Base-by-base conservation (phyloP, 345 rosid species). In the Microthlaspi erraticum region DNA sequence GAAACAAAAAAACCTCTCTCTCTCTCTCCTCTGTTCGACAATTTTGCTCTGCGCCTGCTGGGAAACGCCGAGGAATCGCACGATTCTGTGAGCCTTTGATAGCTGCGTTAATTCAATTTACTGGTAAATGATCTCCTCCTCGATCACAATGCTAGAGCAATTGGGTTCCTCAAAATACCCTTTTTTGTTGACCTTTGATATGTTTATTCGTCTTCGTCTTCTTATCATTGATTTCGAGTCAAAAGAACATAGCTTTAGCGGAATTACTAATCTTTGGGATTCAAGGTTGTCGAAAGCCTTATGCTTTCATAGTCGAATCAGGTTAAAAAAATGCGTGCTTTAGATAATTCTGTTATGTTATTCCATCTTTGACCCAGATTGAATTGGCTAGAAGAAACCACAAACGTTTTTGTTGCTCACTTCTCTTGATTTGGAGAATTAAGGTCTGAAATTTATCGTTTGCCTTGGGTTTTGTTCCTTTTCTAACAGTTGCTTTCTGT, bases 311-410 rank as follows among this genome's bases (percentile, higher is more conserved):
- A 14, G 17, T 56, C 20, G 19, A 52, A 31, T 60, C 51, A 1
- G 39, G 33, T 48, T 10, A 10, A 10, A 8, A 64, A 33, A 16
- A 33, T 37, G 3, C 16, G 14, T 8, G 20, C 45, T 44, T 68
- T 55, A 68, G 18, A 6, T 16, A 0, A 23, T 58, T 36, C 13
- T n/a, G 38, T 16, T 31, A 36, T 58, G 51, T 29, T 70, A 48
- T 50, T 36, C 6, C 41, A 7, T 43, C 8, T 11, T 33, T 55
- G 64, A 26, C 39, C 23, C 26, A 9, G 26, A 70, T 60, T 70
- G 60, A 70, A 50, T 70, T 55, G 45, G 14, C 39, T 54, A 8
- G 39, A 14, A 54, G 14, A 13, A 51, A 52, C 57, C 57, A 29
- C 0, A 32, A 31, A 33, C 60, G 10, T 0, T 55, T 53, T 54